These are phyloP conservation scores for Pyrenula massariospora DNA, from an alignment of 495 filamentous ascomycete genomes.

Conservation along the genomic window DNA sequence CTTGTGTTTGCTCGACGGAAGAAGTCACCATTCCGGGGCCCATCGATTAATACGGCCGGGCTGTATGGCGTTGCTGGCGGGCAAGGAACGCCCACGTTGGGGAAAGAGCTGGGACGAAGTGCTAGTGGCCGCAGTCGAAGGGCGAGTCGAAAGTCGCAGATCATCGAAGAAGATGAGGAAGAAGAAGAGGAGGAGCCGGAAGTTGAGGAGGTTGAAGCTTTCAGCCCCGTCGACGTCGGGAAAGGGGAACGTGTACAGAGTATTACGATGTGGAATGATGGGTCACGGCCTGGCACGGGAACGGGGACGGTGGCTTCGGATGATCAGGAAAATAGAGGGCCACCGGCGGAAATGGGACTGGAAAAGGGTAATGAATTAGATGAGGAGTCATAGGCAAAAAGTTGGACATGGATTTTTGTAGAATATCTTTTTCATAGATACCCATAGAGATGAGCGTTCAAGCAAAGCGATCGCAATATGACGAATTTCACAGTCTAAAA, in stretches of 20 bases:
- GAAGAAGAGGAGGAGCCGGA: constrained; percentile 64
- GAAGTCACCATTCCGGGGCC: constrained; percentile 80
- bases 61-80: constrained; percentile 21
- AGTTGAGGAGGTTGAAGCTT: constrained; percentile 60
- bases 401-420: not conserved
- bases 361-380: not conserved
- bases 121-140: constrained; percentile 44
- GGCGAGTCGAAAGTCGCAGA: constrained; percentile 43
- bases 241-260: not conserved
- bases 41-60: constrained; percentile 49
- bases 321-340: not conserved
- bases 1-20: constrained; percentile 88
- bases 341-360: not conserved
- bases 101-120: constrained; percentile 31
- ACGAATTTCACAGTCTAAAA: too few species aligned
- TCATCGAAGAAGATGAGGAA: constrained; percentile 63
- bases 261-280: not conserved
- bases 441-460: not conserved
- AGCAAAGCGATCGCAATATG: not conserved
- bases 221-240: constrained; percentile 20
- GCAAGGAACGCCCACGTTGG: constrained; percentile 17
- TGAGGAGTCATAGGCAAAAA: not conserved
- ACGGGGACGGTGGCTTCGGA: not conserved
- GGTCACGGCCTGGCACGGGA: not conserved
- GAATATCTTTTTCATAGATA: not conserved